Conservation (phyloP, 108 stramenopile genomes). For the Stephanodiscus triporus region DNA sequence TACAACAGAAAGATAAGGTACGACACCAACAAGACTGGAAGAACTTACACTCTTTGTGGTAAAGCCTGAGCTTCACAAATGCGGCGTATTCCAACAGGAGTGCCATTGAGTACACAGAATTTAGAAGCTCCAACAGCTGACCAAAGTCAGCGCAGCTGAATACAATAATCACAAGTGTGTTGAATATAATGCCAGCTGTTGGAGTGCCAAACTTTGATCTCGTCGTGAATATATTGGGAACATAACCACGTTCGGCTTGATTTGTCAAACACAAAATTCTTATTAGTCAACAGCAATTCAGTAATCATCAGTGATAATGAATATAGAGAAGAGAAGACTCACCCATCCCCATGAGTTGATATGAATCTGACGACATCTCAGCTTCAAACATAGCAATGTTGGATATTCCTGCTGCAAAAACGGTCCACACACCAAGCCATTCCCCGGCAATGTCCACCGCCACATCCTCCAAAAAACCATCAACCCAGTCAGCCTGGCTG, state of each 20-base stretch:
- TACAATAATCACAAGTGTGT: constrained; percentile 75
- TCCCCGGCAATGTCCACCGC: constrained; percentile 65
- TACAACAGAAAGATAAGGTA: background rate
- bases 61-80: constrained; percentile 87
- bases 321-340: background rate
- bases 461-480: constrained; percentile 64
- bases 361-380: constrained; percentile 92
- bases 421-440: constrained; percentile 94
- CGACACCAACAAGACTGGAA: background rate
- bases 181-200: constrained; percentile 84
- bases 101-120: constrained; percentile 83
- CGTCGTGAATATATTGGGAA: constrained; percentile 78
- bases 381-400: constrained; percentile 94
- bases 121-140: constrained; percentile 90
- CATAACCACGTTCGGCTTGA: constrained; percentile 71
- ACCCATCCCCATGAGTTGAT: constrained; percentile 94
- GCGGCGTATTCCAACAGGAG: constrained; percentile 93
- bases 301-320: background rate
- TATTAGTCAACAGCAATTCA: background rate
- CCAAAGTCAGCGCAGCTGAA: constrained; percentile 76
- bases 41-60: constrained; percentile 44
- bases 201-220: constrained; percentile 89
- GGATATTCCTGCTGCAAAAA: constrained; percentile 88
- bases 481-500: constrained; percentile 68
- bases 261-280: background rate